Evolutionary conservation across 2,329 filamentous ascomycete species (phyloP).

Genomic region (Epichloe brachyelytri): DNA sequence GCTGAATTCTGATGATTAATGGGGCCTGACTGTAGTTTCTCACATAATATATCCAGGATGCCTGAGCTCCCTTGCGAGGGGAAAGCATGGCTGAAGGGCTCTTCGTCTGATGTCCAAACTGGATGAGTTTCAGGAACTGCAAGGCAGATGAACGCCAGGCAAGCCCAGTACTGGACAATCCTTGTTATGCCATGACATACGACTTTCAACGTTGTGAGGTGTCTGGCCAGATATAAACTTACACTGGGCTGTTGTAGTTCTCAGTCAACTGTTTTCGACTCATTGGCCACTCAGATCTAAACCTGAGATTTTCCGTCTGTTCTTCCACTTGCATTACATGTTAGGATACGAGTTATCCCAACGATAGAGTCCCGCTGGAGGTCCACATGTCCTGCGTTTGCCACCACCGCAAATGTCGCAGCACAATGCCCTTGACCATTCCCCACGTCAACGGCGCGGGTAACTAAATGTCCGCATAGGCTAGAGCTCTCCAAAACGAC

Average conservation of each 20-base stretch:
- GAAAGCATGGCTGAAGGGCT: slow-evolving; percentile 38
- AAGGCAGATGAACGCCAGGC: slow-evolving; percentile 62
- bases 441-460: no score
- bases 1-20: neutral
- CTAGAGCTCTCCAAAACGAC: no score
- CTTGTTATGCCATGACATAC: no score
- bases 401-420: no score
- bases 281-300: no score
- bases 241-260: slow-evolving; percentile 69
- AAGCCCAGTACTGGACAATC: slow-evolving; percentile 56
- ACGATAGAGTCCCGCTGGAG: slow-evolving; percentile 58
- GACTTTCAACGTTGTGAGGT: neutral
- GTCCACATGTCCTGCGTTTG: slow-evolving; percentile 50
- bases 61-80: slow-evolving; percentile 44
- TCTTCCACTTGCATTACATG: slow-evolving; percentile 43
- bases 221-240: slow-evolving; percentile 13
- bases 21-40: neutral
- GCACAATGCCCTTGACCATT: no score
- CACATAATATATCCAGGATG: slow-evolving; percentile 61
- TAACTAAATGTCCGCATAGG: no score
- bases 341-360: slow-evolving; percentile 73
- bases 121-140: slow-evolving; percentile 27
- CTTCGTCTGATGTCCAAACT: no score
- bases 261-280: slow-evolving; percentile 46
- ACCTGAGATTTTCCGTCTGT: no score